These are phyloP conservation scores for Scleroderma citrinum DNA, from an alignment of 768 basidiomycete genomes.

Conservation along the genomic window DNA sequence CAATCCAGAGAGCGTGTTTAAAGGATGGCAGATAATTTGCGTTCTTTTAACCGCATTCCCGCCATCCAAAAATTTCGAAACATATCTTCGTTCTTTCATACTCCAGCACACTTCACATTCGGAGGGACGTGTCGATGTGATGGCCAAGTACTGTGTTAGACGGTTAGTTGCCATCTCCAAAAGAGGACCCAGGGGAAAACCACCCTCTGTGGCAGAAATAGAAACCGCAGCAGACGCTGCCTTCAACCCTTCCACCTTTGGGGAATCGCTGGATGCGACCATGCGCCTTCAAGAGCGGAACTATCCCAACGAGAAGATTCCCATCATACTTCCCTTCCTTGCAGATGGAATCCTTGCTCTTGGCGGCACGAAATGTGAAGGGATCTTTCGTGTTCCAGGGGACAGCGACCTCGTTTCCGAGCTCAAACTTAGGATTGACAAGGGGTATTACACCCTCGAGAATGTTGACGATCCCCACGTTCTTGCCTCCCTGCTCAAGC, in stretches of 20 bases:
- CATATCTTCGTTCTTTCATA: slow-evolving; percentile 77
- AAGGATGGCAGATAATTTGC: slow-evolving; percentile 90
- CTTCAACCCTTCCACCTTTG: slow-evolving; percentile 92
- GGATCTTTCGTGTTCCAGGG: slow-evolving; percentile 91
- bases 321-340: slow-evolving; percentile 91
- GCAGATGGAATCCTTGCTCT: slow-evolving; percentile 87
- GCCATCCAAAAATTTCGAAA: slow-evolving; percentile 89
- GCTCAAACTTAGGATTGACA: slow-evolving; percentile 84
- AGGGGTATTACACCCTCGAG: slow-evolving; percentile 86
- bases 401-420: slow-evolving; percentile 86
- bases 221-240: slow-evolving; percentile 94
- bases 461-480: slow-evolving; percentile 89
- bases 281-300: slow-evolving; percentile 80
- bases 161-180: slow-evolving; percentile 68
- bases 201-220: slow-evolving; percentile 78
- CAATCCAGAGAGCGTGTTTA: slow-evolving; percentile 77
- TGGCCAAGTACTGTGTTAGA: slow-evolving; percentile 88
- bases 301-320: slow-evolving; percentile 79
- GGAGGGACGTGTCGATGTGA: slow-evolving; percentile 78
- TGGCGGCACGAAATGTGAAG: slow-evolving; percentile 79
- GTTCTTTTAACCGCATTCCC: slow-evolving; percentile 89
- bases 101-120: slow-evolving; percentile 58
- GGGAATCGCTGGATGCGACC: slow-evolving; percentile 81
- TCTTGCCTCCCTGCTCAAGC: slow-evolving; percentile 83
- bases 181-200: slow-evolving; percentile 83